phyloP scores from a whole-genome alignment of 352 stramenopile species.

The Pythium dissotocum region DNA sequence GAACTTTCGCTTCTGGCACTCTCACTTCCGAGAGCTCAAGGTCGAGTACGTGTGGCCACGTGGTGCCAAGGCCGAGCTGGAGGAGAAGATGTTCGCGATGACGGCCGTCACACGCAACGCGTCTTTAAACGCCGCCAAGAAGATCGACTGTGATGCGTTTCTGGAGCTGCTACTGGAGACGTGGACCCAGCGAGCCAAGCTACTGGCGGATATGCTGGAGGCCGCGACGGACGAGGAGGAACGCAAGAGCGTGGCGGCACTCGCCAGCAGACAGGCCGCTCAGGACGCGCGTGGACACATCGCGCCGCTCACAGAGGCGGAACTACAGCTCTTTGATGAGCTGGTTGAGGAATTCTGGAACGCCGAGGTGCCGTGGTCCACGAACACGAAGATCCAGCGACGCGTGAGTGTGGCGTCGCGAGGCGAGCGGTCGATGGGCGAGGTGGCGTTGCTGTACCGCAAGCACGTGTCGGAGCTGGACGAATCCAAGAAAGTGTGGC shows the following conservation, averaged over 20 bases:
- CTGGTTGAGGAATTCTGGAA: constrained; percentile 76
- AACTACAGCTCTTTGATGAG: constrained; percentile 50
- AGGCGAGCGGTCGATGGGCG: constrained; percentile 31
- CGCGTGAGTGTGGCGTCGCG: constrained; percentile 24
- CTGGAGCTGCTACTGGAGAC: constrained; percentile 59
- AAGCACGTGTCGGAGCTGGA: constrained; percentile 25
- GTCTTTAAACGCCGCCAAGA: constrained; percentile 53
- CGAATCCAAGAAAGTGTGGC: constrained; percentile 26
- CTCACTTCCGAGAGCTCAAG: constrained; percentile 56
- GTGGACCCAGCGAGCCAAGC: constrained; percentile 60
- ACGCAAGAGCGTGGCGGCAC: constrained; percentile 18
- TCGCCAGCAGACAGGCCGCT: constrained; percentile 39
- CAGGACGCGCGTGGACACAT: constrained; percentile 48
- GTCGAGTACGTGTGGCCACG: constrained; percentile 55
- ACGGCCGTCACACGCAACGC: constrained; percentile 43
- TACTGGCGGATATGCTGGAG: constrained; percentile 53
- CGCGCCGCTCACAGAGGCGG: constrained; percentile 34
- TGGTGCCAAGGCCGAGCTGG: constrained; percentile 53
- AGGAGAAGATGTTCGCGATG: constrained; percentile 39
- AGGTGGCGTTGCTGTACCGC: constrained; percentile 50
- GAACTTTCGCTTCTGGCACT: constrained; percentile 76
- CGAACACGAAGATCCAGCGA: constrained; percentile 40
- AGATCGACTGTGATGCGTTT: constrained; percentile 79
- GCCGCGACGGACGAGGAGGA: constrained; percentile 61
- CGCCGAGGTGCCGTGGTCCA: constrained; percentile 51